Evolutionary conservation across 345 rosid genomes (phyloP), one percentile per base, ranked within the genome.

Genomic region (Ceriops tagal): DNA sequence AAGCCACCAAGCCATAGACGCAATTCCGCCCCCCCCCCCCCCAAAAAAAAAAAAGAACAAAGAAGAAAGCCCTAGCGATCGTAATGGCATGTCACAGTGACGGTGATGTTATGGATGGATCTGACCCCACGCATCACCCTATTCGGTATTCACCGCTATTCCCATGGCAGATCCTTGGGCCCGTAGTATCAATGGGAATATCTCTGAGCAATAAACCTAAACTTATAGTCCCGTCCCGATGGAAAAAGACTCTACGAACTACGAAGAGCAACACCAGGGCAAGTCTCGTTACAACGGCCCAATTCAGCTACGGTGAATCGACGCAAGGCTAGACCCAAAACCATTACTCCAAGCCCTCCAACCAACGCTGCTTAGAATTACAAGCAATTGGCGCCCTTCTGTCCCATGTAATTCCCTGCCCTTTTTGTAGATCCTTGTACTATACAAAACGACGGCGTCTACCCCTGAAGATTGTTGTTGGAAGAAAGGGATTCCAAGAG

Each of bases 331-430:
- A 0, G 80, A 27, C 18, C 78, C 98, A 3, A 90, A 84, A 21
- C 27, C 10, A 55, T 55, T 1, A 71, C 31, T 1, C 32, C 13
- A 1, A 87, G 58, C 19, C 99, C 96, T 0, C 61, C 92, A 0
- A 84, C 83, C 91, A 0, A 82, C 84, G 64, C 96, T 90, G 4
- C 83, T 84, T 0, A 92, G 73, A 21, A 92, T 83, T 0, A 95
- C 72, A n/a, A 92, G 89, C 80, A 95, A 47, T 0, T 85, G 89
- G 0, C 96, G 83, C 69, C 98, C 86, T n/a, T 98, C 97, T 51
- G 85, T 6, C 35, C 87, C 74, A 32, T 92, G 26, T 24, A 24
- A 24, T 24, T 24, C 26, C 26, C 26, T 24, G 26, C 26, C 26
- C 26, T 24, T 24, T 24, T 24, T 24, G 26, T 24, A 24, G 0